phyloP scores from a whole-genome alignment of 2,329 filamentous ascomycete genomes.

The Colletotrichum acutatum region DNA sequence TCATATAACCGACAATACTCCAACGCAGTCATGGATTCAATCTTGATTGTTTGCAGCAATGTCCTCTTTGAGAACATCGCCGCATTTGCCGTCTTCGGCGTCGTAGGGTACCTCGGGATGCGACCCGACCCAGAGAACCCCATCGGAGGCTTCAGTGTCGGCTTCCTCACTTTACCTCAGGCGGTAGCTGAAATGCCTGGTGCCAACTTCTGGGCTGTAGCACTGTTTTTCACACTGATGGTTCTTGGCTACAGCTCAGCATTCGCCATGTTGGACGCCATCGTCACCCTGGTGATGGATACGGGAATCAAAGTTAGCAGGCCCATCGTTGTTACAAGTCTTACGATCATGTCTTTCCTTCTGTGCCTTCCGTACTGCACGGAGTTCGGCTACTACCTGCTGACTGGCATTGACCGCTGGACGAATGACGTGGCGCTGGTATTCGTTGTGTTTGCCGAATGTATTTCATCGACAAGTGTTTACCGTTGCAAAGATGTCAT shows the following conservation, averaged over 20 bases:
- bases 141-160: slow-evolving; percentile 66
- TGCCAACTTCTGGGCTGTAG: slow-evolving; percentile 67
- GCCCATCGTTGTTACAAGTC: slow-evolving; percentile 58
- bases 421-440: slow-evolving; percentile 65
- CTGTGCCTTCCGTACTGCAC: slow-evolving; percentile 68
- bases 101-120: slow-evolving; percentile 59
- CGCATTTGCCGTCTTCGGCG: slow-evolving; percentile 62
- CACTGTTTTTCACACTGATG: slow-evolving; percentile 68
- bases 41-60: slow-evolving; percentile 66
- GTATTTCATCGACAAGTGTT: slow-evolving; percentile 62
- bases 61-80: slow-evolving; percentile 66
- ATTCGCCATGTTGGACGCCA: slow-evolving; percentile 68
- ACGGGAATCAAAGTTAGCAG: slow-evolving; percentile 59
- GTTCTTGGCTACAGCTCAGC: slow-evolving; percentile 68
- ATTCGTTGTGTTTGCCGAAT: slow-evolving; percentile 64
- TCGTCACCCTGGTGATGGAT: slow-evolving; percentile 65
- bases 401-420: slow-evolving; percentile 66
- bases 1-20: slow-evolving; percentile 68
- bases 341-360: slow-evolving; percentile 62
- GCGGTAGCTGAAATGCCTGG: slow-evolving; percentile 67
- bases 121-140: slow-evolving; percentile 49
- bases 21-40: slow-evolving; percentile 68
- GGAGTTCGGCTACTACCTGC: slow-evolving; percentile 65
- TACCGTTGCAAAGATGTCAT: slow-evolving; percentile 63
- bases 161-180: slow-evolving; percentile 67